Conservation (phyloP, 1,284 basidiomycete species). For the Ustilago cynodontis region DNA sequence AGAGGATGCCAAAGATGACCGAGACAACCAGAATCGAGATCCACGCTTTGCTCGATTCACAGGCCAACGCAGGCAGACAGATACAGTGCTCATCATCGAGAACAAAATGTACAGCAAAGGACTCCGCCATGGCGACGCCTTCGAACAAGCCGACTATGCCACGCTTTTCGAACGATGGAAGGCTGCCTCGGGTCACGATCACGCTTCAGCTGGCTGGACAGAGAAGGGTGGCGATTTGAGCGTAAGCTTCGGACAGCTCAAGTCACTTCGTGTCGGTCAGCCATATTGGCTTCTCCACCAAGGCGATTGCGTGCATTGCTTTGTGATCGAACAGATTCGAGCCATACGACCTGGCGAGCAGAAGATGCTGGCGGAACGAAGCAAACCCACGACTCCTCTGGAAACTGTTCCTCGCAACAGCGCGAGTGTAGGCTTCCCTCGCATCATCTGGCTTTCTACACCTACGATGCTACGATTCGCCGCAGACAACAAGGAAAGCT, state of each 20-base stretch:
- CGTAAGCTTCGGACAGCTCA: conserved; percentile 27
- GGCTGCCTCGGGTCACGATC: neutral
- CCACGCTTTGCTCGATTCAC: conserved; percentile 29
- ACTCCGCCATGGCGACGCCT: conserved; percentile 19
- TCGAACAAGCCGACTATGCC: conserved; percentile 28
- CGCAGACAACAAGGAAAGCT: conserved; percentile 32
- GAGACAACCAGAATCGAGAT: conserved; percentile 11
- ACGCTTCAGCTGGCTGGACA: conserved; percentile 9
- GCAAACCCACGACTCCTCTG: neutral
- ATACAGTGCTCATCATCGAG: conserved; percentile 36
- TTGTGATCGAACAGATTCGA: conserved; percentile 41
- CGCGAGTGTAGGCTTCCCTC: conserved; percentile 22
- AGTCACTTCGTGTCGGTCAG: conserved; percentile 26
- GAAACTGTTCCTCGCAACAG: conserved; percentile 11
- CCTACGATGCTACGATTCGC: conserved; percentile 47
- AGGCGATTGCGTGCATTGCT: conserved; percentile 44
- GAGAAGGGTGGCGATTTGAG: conserved; percentile 23
- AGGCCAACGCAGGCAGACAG: conserved; percentile 32
- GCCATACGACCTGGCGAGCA: conserved; percentile 40
- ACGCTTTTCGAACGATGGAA: conserved; percentile 29
- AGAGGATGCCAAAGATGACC: neutral
- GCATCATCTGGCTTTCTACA: conserved; percentile 40
- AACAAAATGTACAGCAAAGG: conserved; percentile 33
- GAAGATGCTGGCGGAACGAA: neutral
- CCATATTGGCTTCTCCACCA: conserved; percentile 53